Percentiles rank a stretch among this genome's conserved stretches.
These are phyloP conservation scores for Sugiyamaella castrensis DNA, from an alignment of 1,139 yeast species.

Conservation along the genomic window DNA sequence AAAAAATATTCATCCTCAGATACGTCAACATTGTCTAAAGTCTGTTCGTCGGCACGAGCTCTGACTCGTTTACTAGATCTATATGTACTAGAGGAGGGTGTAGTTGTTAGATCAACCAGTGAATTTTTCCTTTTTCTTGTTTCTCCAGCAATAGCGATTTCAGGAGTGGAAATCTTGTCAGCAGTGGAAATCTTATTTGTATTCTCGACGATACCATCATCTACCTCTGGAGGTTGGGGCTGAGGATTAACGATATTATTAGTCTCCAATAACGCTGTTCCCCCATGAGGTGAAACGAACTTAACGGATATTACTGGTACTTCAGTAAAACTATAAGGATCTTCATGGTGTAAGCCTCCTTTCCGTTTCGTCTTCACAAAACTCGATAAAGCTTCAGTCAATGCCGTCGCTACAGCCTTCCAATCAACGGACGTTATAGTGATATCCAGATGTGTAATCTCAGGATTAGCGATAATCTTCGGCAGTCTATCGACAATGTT, in stretches of 20 bases:
- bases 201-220: neutral
- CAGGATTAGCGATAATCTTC: slow-evolving; percentile 10
- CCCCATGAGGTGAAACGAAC: slow-evolving; percentile 26
- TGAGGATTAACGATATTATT: too few species aligned
- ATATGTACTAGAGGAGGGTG: slow-evolving; percentile 16
- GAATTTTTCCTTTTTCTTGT: slow-evolving; percentile 16
- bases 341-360: slow-evolving; percentile 21
- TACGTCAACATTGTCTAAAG: slow-evolving; percentile 34
- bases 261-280: neutral
- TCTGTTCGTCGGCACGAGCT: slow-evolving; percentile 34
- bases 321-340: slow-evolving; percentile 26
- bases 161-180: neutral
- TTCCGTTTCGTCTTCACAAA: slow-evolving; percentile 24
- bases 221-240: too few species aligned
- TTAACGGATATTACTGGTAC: slow-evolving; percentile 25
- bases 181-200: neutral
- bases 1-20: slow-evolving; percentile 33
- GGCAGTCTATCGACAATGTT: slow-evolving; percentile 18
- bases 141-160: neutral
- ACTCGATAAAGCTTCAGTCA: slow-evolving; percentile 25
- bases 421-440: slow-evolving; percentile 30
- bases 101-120: neutral
- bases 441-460: slow-evolving; percentile 20
- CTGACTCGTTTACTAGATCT: slow-evolving; percentile 33
- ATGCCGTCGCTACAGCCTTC: slow-evolving; percentile 26